Evolutionary conservation across 2,329 filamentous ascomycete species (phyloP).

Genomic region (Pseudopyricularia javanii): DNA sequence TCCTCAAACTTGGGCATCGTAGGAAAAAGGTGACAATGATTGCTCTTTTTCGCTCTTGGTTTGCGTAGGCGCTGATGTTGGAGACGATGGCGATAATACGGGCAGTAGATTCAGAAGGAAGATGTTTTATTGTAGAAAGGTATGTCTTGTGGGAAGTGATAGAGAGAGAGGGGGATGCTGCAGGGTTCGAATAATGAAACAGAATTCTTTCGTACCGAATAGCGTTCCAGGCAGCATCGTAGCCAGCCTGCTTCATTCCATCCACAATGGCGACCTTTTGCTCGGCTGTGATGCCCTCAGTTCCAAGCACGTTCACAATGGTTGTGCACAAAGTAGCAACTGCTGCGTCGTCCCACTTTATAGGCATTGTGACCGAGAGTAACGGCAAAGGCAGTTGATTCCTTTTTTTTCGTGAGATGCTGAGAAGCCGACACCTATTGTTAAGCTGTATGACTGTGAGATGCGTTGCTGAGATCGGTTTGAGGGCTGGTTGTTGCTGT

Average conservation of each 20-base stretch:
- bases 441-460: too few relatives aligned
- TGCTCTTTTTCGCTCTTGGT: background rate
- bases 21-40: background rate
- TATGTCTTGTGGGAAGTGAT: background rate
- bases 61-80: slow-evolving; percentile 6
- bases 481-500: too few relatives aligned
- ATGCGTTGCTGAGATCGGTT: too few relatives aligned
- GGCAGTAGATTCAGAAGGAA: background rate
- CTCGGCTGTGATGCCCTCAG: slow-evolving; percentile 8
- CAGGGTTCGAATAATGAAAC: background rate
- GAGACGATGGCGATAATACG: slow-evolving; percentile 12
- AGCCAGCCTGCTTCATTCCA: slow-evolving; percentile 11
- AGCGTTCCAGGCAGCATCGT: slow-evolving; percentile 19
- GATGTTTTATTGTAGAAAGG: background rate
- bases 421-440: too few relatives aligned
- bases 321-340: slow-evolving; percentile 15
- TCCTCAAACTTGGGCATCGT: slow-evolving; percentile 1
- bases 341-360: slow-evolving; percentile 15
- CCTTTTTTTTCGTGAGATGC: too few relatives aligned
- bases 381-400: too few relatives aligned
- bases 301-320: slow-evolving; percentile 9
- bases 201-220: slow-evolving; percentile 17
- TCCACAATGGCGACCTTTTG: slow-evolving; percentile 12
- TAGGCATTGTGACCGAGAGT: slow-evolving; percentile 15
- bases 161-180: background rate